Evolutionary conservation across 164 flowering plant species (phyloP).

Genomic region (Vitis rotundifolia): DNA sequence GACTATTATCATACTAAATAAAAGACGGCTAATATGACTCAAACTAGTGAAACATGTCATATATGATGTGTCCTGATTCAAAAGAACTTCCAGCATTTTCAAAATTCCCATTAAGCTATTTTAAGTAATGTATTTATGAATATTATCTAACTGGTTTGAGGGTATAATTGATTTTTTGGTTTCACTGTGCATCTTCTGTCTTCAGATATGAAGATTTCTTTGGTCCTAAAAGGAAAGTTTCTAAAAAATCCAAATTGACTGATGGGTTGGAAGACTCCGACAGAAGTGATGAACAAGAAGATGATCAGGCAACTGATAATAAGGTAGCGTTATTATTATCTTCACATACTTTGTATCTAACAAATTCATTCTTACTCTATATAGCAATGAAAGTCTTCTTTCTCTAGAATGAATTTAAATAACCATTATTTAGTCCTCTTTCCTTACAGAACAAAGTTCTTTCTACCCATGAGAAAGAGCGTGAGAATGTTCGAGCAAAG

Average conservation of each 20-base stretch:
- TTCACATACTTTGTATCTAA: not conserved
- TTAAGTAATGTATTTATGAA: no score
- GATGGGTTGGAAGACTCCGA: constrained; percentile 38
- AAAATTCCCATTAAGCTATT: no score
- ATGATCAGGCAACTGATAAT: constrained; percentile 19
- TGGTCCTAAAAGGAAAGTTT: constrained; percentile 45
- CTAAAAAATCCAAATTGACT: constrained; percentile 28
- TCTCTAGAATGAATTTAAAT: not conserved
- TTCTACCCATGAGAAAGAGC: constrained; percentile 84
- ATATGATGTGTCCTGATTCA: no score
- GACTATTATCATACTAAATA: no score
- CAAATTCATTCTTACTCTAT: no score
- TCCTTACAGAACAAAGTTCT: constrained; percentile 48
- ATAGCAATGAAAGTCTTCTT: not conserved
- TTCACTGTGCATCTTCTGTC: not conserved
- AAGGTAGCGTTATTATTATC: constrained; percentile 20
- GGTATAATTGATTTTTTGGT: not conserved
- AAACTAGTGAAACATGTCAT: no score
- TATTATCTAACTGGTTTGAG: no score
- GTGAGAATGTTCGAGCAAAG: constrained; percentile 42
- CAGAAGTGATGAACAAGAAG: constrained; percentile 27
- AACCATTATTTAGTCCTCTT: not conserved
- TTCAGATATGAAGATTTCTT: constrained; percentile 83
- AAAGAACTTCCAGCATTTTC: no score
- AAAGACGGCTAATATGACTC: no score